Evolutionary conservation across 345 rosid species (phyloP).

Genomic region (Gossypium ekmanianum): DNA sequence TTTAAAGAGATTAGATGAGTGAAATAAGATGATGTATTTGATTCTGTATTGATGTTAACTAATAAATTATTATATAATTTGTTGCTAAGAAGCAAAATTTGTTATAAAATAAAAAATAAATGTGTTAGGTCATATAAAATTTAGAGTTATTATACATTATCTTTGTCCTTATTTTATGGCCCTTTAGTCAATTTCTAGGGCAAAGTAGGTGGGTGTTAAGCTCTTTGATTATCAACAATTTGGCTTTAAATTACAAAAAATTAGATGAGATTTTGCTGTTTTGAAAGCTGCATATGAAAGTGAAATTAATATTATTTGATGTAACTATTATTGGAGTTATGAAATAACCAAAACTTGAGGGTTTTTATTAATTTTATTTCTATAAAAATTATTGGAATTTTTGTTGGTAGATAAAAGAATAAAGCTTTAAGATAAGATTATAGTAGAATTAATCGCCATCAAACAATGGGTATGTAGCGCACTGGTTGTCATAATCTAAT

Average conservation of each 20-base stretch:
- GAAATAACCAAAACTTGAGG: background rate
- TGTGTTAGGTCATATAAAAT: conserved; percentile 11
- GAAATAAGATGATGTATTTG: conserved; percentile 13
- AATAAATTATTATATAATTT: background rate
- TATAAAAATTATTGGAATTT: too few species aligned
- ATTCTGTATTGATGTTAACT: background rate
- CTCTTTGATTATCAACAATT: conserved; percentile 23
- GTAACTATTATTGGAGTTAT: background rate
- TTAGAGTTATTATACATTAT: conserved; percentile 23
- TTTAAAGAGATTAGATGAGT: conserved; percentile 21
- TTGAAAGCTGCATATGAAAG: background rate
- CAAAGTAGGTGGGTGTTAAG: conserved; percentile 27
- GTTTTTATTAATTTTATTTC: too few species aligned
- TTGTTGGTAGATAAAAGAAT: too few species aligned
- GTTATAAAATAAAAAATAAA: background rate
- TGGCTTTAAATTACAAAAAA: conserved; percentile 22
- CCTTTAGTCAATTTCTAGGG: conserved; percentile 16
- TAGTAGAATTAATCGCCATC: too few species aligned
- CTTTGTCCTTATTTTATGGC: conserved; percentile 20
- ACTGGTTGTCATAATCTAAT: too few species aligned
- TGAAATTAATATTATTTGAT: conserved; percentile 8
- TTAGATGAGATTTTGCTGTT: conserved; percentile 12
- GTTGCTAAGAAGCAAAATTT: background rate
- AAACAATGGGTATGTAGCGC: too few species aligned
- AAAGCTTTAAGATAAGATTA: too few species aligned